These are phyloP conservation scores for Haplosporangium gracile DNA, from an alignment of 192 early-diverging fungal species.

Conservation along the genomic window DNA sequence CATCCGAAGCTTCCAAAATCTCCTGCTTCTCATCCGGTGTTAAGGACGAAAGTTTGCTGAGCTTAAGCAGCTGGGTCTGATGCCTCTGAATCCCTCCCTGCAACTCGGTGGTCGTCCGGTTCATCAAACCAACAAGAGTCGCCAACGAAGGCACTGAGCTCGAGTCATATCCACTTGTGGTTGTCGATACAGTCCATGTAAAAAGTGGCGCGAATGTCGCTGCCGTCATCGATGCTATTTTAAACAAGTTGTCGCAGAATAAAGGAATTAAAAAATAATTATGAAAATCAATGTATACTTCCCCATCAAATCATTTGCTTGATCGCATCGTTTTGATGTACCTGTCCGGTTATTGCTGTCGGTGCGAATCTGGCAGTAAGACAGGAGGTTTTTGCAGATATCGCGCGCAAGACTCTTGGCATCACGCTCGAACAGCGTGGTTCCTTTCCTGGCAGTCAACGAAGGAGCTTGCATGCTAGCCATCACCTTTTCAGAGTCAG, in stretches of 20 bases:
- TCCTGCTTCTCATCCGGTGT: slow-evolving; percentile 56
- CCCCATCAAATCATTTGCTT: background rate
- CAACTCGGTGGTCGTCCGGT: slow-evolving; percentile 28
- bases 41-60: slow-evolving; percentile 37
- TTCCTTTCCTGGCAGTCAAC: slow-evolving; percentile 29
- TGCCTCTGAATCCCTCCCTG: slow-evolving; percentile 40
- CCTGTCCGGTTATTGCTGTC: slow-evolving; percentile 37
- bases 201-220: slow-evolving; percentile 38
- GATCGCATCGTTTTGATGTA: background rate
- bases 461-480: slow-evolving; percentile 19
- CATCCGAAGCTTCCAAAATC: slow-evolving; percentile 43
- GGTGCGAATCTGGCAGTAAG: slow-evolving; percentile 64
- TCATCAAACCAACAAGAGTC: slow-evolving; percentile 44
- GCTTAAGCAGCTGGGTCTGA: slow-evolving; percentile 43
- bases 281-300: background rate
- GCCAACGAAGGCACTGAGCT: slow-evolving; percentile 55
- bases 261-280: background rate
- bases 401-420: slow-evolving; percentile 57
- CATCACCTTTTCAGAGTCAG: slow-evolving; percentile 46
- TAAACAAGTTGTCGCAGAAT: background rate
- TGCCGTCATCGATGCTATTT: background rate
- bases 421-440: slow-evolving; percentile 52
- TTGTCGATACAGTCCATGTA: slow-evolving; percentile 50
- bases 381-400: slow-evolving; percentile 67
- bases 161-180: slow-evolving; percentile 29